These are phyloP conservation scores for Macadamia tetraphylla DNA, from an alignment of 164 flowering plant genomes.

Conservation along the genomic window DNA sequence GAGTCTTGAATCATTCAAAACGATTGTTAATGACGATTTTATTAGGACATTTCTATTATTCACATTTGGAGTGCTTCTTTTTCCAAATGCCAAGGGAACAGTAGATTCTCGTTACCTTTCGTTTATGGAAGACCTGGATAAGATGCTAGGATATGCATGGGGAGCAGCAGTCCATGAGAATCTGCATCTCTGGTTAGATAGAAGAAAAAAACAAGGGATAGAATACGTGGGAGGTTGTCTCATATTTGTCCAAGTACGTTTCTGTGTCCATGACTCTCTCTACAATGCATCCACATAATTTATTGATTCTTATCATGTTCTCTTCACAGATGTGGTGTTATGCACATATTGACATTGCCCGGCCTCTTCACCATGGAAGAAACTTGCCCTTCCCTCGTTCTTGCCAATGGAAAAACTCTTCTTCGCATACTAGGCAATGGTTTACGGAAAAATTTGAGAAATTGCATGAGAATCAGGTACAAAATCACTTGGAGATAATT, in stretches of 20 bases:
- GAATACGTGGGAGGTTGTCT: conserved; percentile 38
- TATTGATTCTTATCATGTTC: neutral
- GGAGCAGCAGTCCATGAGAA: conserved; percentile 42
- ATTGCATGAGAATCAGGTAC: conserved; percentile 31
- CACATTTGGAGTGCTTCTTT: conserved; percentile 31
- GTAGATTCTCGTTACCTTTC: conserved; percentile 37
- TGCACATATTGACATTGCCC: conserved; percentile 40
- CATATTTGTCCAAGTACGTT: conserved; percentile 37
- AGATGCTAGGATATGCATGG: conserved; percentile 27
- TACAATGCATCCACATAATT: neutral
- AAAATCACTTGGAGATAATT: neutral
- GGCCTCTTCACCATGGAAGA: conserved; percentile 19
- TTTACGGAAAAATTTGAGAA: conserved; percentile 24
- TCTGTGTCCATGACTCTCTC: neutral
- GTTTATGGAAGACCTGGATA: conserved; percentile 23
- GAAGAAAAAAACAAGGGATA: conserved; percentile 20
- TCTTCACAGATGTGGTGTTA: conserved; percentile 38
- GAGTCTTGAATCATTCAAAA: conserved; percentile 28
- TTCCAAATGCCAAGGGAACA: conserved; percentile 29
- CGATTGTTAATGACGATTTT: conserved; percentile 29
- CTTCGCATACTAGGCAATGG: conserved; percentile 21
- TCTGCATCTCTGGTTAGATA: conserved; percentile 24
- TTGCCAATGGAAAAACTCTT: conserved; percentile 34
- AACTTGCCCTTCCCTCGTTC: conserved; percentile 27
- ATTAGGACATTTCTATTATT: conserved; percentile 30